phyloP scores from a whole-genome alignment of 768 basidiomycete species.

The Rhizopogon sp. region DNA sequence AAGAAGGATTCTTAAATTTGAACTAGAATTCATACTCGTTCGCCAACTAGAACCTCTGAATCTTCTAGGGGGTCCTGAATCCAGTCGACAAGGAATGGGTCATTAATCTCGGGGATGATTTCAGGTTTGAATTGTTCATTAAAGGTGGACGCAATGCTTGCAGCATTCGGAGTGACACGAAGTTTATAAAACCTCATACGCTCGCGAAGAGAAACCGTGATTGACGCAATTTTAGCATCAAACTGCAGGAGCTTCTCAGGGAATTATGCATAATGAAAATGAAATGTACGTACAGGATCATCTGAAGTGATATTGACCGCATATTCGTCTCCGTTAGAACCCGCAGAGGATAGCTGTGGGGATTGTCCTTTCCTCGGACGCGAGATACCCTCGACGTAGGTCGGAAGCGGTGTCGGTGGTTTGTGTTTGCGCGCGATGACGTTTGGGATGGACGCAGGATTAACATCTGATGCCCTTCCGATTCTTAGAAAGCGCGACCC shows the following conservation, averaged over 20 bases:
- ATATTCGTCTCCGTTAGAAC: constrained; percentile 45
- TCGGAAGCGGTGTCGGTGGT: constrained; percentile 35
- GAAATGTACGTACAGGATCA: constrained; percentile 49
- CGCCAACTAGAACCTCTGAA: constrained; percentile 52
- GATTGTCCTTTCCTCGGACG: constrained; percentile 43
- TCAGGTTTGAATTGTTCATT: constrained; percentile 85
- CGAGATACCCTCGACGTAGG: constrained; percentile 46
- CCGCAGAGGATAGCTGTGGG: constrained; percentile 15
- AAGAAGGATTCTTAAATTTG: constrained; percentile 1
- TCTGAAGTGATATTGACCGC: constrained; percentile 42
- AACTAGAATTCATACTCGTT: constrained; percentile 42
- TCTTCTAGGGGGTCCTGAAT: constrained; percentile 52
- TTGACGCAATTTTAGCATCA: constrained; percentile 68
- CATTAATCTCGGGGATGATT: constrained; percentile 79
- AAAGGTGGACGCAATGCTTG: constrained; percentile 66
- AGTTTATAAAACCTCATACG: constrained; percentile 86
- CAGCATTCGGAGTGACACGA: constrained; percentile 66
- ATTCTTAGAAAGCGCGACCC: constrained; percentile 72
- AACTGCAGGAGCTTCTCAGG: constrained; percentile 40
- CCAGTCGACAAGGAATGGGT: constrained; percentile 84
- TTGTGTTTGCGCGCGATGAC: constrained; percentile 68
- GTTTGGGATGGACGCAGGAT: constrained; percentile 60
- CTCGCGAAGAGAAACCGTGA: constrained; percentile 69
- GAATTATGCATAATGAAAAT: not conserved
- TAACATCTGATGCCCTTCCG: constrained; percentile 74